Base-by-base conservation (phyloP, 352 stramenopile genomes). In the Pythium aquatile region DNA sequence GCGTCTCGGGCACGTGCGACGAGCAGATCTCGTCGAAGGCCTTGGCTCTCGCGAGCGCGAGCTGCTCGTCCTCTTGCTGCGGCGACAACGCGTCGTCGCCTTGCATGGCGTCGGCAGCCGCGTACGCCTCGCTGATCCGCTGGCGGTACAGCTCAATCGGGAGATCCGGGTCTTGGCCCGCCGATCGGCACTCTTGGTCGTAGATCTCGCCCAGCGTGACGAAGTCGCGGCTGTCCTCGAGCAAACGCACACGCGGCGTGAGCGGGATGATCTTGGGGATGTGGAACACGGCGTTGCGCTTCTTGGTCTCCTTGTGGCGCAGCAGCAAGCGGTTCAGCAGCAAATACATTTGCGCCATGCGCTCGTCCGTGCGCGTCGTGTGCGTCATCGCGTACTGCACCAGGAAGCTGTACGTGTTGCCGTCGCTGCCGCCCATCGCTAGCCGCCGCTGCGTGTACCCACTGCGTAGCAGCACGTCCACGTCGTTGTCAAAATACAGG, bases 271-370 rank as follows among this genome's bases (percentile, higher is more conserved):
- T 90, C 64, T 97, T 94, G 5, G 93, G 91, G 1, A 97, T 77
- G 54, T 96, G 85, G 56, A 97, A 95, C n/a, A 90, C 76, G 5
- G 93, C 80, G 66, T 97, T 92, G 44, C 89, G 85, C 33, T 91
- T 87, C 53, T 90, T 85, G 11, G 91, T 94, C 66, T 96, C 83
- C 63, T 96, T 93, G 74, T 97, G 85, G 10, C 85, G 85, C 37
- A 88, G 62, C 8, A 97, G 61, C 46, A 97, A 62, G 16, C 88
- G 81, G 64, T 96, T 97, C 37, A 97, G 69, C 65, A 98, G 71
- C 53, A 94, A 63, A 69, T 97, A 95, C 86, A 98, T 93, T 60
- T 98, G 92, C 76, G 94, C 94, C 78, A 97, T 94, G n/a, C 92
- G 84, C 71, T 97, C 91, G 72, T 98, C 91, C n/a, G 88, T 97